Conservation (phyloP, 2,329 filamentous ascomycete species). For the Dactylellina haptotyla region DNA sequence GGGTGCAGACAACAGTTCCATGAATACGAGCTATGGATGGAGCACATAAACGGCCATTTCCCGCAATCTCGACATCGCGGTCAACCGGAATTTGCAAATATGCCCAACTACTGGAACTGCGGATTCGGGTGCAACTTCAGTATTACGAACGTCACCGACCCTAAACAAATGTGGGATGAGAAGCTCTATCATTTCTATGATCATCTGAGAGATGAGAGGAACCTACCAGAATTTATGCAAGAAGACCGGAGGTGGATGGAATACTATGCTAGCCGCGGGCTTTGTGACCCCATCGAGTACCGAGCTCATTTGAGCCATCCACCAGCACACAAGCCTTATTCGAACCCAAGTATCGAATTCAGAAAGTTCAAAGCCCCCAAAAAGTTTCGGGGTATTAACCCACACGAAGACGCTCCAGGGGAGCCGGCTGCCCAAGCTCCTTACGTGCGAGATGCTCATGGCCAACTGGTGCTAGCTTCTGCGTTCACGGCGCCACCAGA, state of each 20-base stretch:
- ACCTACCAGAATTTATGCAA: conserved; percentile 12
- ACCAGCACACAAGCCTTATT: not conserved
- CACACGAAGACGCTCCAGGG: conserved; percentile 21
- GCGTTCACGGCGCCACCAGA: not conserved
- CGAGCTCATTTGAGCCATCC: not conserved
- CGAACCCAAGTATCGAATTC: not conserved
- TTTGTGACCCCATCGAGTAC: conserved; percentile 2
- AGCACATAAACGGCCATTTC: conserved; percentile 31
- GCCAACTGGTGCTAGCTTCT: not conserved
- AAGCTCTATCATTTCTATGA: conserved; percentile 37
- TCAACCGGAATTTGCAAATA: conserved; percentile 10
- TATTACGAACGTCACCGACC: conserved; percentile 9
- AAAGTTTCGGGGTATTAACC: not conserved
- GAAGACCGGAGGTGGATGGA: conserved; percentile 32
- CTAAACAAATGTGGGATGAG: conserved; percentile 20
- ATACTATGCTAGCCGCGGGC: conserved; percentile 13
- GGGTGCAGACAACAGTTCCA: not conserved
- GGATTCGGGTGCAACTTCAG: conserved; percentile 7
- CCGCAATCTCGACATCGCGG: not conserved
- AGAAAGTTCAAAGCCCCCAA: not conserved
- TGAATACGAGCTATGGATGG: conserved; percentile 14
- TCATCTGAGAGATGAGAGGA: not conserved
- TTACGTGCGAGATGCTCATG: not conserved
- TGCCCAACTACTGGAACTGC: conserved; percentile 38
- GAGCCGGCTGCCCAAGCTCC: not conserved